Evolutionary conservation across 1,284 basidiomycete genomes (phyloP).

Genomic region (Apiotrichum brassicae): DNA sequence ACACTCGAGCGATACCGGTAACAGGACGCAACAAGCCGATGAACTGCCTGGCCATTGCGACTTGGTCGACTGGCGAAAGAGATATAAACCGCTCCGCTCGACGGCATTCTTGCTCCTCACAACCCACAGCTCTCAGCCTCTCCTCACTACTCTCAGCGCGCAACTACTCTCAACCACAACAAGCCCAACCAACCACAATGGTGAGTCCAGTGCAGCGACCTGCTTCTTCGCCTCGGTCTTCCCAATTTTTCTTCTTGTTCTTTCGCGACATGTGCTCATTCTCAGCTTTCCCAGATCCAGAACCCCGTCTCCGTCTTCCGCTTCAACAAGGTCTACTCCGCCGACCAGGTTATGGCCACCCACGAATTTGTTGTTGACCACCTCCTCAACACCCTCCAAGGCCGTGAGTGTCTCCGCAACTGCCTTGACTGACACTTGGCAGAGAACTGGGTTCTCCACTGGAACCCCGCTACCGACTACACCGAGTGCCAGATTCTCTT

Average conservation of each 20-base stretch:
- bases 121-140: neutral
- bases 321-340: constrained; percentile 1
- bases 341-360: neutral
- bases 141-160: neutral
- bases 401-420: neutral
- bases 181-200: neutral
- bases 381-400: constrained; percentile 1
- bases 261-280: neutral
- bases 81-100: neutral
- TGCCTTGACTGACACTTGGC: too few species aligned
- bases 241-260: too few species aligned
- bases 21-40: too few species aligned
- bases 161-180: neutral
- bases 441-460: constrained; percentile 4
- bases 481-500: constrained; percentile 3
- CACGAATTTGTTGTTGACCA: constrained; percentile 1
- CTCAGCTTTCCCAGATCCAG: constrained; percentile 2
- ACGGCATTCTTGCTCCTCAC: neutral
- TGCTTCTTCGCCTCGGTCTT: neutral
- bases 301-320: constrained; percentile 1
- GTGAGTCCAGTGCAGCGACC: neutral
- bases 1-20: too few species aligned
- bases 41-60: too few species aligned
- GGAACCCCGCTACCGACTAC: neutral
- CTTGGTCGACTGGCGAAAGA: neutral